Evolutionary conservation across 2,329 filamentous ascomycete species (phyloP), one percentile per base, ranked within the genome.

Genomic region (Fusarium ramigenum): DNA sequence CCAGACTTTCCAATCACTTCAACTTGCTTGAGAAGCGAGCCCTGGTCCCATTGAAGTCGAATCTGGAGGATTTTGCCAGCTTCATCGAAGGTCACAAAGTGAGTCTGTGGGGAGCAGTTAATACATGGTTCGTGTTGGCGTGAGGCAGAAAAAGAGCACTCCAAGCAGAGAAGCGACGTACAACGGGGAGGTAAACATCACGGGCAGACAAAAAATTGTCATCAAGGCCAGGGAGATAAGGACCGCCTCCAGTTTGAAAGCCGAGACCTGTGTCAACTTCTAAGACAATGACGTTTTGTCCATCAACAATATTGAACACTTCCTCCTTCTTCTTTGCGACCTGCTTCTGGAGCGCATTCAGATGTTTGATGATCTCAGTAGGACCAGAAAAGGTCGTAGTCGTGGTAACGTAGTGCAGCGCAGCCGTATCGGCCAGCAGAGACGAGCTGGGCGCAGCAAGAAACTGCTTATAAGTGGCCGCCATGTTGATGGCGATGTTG

Each of bases 1-100:
- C 93, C 94, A 60, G 93, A 92, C 80, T 92, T 92, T 78, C 96
- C 96, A 82, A 99, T 98, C 63, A 98, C 91, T 71, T 98, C 95
- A 73, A 98, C 89, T 82, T 97, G 93, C 85, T 96, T 98, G 75
- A 99, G 89, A 44, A 99, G 89, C 60, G 94, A 93, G 69, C 92
- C 95, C 83, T 99, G 96, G 81, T 99, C 96, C 96, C 96, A 99
- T 81, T 93, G 94, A 76, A 96, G 90, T 76, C 96, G 93, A 73
- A 98, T 93, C 82, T 96, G 94, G 67, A 88, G 82, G 80, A 99
- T 98, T 84, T 94, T 95, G 81, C 91, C 89, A 52, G 92, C 83
- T 74, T 83, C 80, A 82, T 97, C 89, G 83, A 98, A 97, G 65
- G 90, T 89, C 75, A 99, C 95, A 73, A 98, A 91, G 85, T 99